A percentile compares a stretch with the other conserved stretches of the same genome.
phyloP scores from a whole-genome alignment of 2,329 filamentous ascomycete species.

The Colletotrichum somersetense region DNA sequence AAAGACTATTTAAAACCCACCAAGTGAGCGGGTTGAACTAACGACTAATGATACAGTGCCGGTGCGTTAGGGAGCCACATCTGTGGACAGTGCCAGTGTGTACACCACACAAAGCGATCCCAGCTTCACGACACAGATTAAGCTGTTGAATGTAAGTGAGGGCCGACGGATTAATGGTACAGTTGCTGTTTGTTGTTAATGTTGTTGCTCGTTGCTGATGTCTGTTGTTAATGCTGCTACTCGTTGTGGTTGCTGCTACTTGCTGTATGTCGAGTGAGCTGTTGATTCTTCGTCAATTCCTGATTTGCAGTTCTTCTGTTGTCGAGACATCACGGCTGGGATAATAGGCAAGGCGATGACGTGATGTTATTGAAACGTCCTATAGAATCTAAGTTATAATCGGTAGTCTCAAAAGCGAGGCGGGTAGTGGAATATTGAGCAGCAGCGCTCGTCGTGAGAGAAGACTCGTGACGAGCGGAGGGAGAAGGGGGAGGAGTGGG shows the following conservation, averaged over 20 bases:
- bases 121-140: neutral
- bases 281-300: neutral
- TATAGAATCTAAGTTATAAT: constrained; percentile 38
- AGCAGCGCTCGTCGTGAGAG: constrained; percentile 19
- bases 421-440: constrained; percentile 18
- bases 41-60: neutral
- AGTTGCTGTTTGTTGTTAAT: constrained; percentile 1
- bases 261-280: neutral
- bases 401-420: constrained; percentile 36
- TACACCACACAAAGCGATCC: neutral
- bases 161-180: neutral
- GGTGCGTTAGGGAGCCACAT: neutral
- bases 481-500: constrained; percentile 32
- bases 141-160: neutral
- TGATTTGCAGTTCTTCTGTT: neutral
- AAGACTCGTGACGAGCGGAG: constrained; percentile 19
- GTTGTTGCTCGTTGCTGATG: neutral
- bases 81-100: neutral
- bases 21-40: neutral
- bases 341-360: constrained; percentile 26
- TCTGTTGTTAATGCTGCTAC: neutral
- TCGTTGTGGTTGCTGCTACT: neutral
- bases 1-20: neutral
- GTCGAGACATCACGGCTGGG: constrained; percentile 9
- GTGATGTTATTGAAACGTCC: constrained; percentile 40